Conservation (phyloP, 164 flowering plant genomes). For the Magnolia changhungtana region DNA sequence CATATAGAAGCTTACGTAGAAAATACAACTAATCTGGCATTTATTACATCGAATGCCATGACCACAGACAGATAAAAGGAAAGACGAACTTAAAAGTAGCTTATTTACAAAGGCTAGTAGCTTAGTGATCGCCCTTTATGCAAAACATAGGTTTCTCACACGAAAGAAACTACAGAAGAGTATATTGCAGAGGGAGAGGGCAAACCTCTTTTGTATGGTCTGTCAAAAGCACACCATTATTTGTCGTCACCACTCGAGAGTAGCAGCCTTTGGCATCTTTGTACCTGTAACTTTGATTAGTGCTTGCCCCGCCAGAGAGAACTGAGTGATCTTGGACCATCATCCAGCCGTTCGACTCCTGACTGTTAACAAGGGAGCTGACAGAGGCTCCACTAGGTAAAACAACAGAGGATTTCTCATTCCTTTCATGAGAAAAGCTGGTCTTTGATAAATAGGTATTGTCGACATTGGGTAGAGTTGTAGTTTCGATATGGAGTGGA, state of each 20-base stretch:
- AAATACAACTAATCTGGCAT: too few species aligned
- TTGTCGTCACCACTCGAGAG: constrained; percentile 30
- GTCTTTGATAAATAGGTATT: constrained; percentile 32
- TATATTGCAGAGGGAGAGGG: neutral
- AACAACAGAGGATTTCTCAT: constrained; percentile 23
- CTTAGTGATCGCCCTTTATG: too few species aligned
- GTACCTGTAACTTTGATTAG: constrained; percentile 42
- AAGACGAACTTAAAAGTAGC: too few species aligned
- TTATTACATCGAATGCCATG: too few species aligned
- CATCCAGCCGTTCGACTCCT: constrained; percentile 67
- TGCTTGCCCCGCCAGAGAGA: constrained; percentile 48
- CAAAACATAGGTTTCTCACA: too few species aligned
- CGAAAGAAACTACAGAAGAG: neutral
- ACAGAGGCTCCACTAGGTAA: constrained; percentile 5
- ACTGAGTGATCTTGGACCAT: constrained; percentile 62
- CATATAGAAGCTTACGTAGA: too few species aligned
- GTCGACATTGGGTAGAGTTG: constrained; percentile 31
- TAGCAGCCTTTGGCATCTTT: constrained; percentile 42
- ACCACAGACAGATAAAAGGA: too few species aligned
- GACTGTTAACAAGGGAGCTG: constrained; percentile 33
- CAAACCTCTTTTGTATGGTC: constrained; percentile 18
- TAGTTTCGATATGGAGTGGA: constrained; percentile 40
- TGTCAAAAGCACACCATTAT: constrained; percentile 31
- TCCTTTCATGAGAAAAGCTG: constrained; percentile 36
- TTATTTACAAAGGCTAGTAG: too few species aligned